These are phyloP conservation scores for Ziziphus jujuba DNA, from an alignment of 306 rosid genomes.

Conservation along the genomic window DNA sequence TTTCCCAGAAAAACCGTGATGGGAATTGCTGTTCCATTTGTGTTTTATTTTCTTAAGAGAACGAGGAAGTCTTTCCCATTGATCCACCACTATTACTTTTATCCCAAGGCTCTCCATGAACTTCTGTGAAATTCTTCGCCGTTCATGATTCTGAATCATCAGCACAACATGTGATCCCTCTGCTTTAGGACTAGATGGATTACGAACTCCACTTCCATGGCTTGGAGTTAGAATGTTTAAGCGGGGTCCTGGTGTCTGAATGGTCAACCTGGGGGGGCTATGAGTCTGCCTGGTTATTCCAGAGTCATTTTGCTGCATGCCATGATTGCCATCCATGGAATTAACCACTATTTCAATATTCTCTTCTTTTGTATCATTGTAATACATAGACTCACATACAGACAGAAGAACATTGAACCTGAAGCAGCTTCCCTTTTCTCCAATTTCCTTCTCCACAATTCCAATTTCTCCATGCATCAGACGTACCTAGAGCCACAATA, in stretches of 20 bases:
- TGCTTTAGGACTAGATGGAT: conserved; percentile 32
- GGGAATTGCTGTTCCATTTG: conserved; percentile 21
- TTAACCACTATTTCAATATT: conserved; percentile 14
- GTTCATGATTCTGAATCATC: conserved; percentile 25
- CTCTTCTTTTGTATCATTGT: conserved; percentile 26
- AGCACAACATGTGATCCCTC: conserved; percentile 50
- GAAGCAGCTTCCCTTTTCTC: conserved; percentile 74
- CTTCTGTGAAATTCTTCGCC: conserved; percentile 22
- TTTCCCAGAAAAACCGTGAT: conserved; percentile 17
- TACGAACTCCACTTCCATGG: conserved; percentile 27
- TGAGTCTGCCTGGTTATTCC: not conserved
- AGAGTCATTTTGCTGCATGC: not conserved
- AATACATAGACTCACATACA: conserved; percentile 24
- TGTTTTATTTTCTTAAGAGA: conserved; percentile 30
- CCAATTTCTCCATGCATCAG: conserved; percentile 79
- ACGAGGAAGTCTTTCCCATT: conserved; percentile 27
- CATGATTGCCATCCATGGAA: not conserved
- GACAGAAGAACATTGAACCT: conserved; percentile 59
- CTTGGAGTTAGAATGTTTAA: not conserved
- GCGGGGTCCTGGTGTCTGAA: conserved; percentile 13
- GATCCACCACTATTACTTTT: conserved; percentile 27
- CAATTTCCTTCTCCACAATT: conserved; percentile 62
- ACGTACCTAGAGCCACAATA: conserved; percentile 48
- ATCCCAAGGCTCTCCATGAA: conserved; percentile 44
- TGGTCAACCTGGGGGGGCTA: not conserved